These are phyloP conservation scores for Brassica balearica DNA, from an alignment of 441 rosid species.

Conservation along the genomic window DNA sequence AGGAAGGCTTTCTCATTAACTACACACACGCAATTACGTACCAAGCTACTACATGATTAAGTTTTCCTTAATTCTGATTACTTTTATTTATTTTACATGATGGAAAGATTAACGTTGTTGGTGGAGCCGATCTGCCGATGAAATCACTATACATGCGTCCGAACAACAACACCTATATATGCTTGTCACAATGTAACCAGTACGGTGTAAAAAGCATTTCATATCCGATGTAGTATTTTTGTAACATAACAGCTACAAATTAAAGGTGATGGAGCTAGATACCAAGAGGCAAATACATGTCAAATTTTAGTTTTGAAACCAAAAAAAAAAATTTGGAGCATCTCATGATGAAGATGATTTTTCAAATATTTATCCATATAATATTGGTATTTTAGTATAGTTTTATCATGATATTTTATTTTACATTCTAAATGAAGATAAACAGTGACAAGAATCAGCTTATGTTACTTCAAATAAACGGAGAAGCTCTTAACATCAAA, in stretches of 20 bases:
- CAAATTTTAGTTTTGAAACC: neutral
- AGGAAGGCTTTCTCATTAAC: neutral
- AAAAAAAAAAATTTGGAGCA: neutral
- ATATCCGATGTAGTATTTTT: neutral
- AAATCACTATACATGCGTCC: neutral
- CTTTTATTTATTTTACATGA: neutral
- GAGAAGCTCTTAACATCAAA: neutral
- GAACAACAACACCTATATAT: neutral
- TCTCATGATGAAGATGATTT: neutral
- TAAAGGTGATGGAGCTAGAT: neutral
- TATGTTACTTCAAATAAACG: neutral
- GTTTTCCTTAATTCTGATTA: neutral
- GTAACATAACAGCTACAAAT: neutral
- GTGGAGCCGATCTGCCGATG: neutral
- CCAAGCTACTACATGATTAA: slow-evolving; percentile 11
- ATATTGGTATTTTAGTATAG: neutral
- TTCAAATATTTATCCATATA: neutral
- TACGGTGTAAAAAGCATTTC: neutral
- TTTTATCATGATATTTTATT: neutral
- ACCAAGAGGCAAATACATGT: neutral
- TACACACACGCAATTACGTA: neutral
- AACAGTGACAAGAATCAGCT: neutral
- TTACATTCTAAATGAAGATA: neutral
- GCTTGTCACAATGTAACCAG: neutral
- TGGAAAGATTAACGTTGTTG: neutral